Base-by-base conservation (phyloP, 371 early-diverging fungal species). In the Syncephalastrum monosporum region DNA sequence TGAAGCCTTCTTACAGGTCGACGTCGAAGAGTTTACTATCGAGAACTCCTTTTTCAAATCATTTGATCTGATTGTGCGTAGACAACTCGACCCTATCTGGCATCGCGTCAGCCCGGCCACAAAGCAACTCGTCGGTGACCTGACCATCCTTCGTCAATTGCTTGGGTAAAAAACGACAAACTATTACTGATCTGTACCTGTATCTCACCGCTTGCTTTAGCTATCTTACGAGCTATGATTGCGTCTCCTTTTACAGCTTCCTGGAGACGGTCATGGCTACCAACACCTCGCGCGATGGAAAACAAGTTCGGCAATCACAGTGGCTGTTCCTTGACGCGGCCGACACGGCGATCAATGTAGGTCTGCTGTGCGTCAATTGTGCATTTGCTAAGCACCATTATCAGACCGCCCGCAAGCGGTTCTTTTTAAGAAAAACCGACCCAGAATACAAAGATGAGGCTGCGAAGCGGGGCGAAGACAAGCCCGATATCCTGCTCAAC, bases 321-420 rank as follows among this genome's bases (percentile, higher is more conserved):
- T 97, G 97, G 97, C 68, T 97, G 27, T 65, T 89, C 53, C 74
- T 86, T 12, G 95, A 96, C 38, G 83, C 96, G n/a, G 95, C 94
- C 6, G 88, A 94, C 60, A 75, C 68, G 27, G 79, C 91, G 7
- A 87, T 88, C 59, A 54, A 68, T 24, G 81, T 88, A 64, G 64
- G 57, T 48, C 6, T n/a, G 16, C 10, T 0, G 8, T 12, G 10
- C 5, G 6, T 10, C 38, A 10, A 8, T 8, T 42, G 3, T 41
- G 19, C 4, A 8, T 13, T n/a, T 15, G 19, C 27, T 56, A 33
- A 43, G 16, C 13, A n/a, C 7, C 3, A 13, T 7, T 12, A 42
- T 14, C 63, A 83, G 84, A 64, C 74, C 4, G 89, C 89, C 0
- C 73, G 82, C 46, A 75, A 83, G 41, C 71, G 93, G 12, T 86